These are phyloP conservation scores for Geranomyces michiganensis DNA, from an alignment of 192 early-diverging fungal genomes.

Conservation along the genomic window DNA sequence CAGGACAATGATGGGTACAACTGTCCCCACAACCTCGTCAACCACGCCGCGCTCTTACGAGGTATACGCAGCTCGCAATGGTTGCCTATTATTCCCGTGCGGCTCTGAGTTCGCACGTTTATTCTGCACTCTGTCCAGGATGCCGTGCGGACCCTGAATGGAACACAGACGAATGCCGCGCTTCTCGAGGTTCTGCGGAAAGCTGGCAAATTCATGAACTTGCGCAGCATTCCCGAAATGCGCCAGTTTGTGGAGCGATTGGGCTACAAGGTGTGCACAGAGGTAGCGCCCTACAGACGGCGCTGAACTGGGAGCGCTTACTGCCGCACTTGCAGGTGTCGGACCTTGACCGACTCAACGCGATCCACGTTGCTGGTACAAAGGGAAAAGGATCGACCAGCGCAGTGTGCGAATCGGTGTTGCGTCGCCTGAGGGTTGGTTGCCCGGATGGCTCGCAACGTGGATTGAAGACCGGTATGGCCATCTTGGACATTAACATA, in stretches of 20 bases:
- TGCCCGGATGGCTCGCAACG: not conserved
- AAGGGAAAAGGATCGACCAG: constrained; percentile 89
- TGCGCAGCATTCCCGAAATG: constrained; percentile 68
- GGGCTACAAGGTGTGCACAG: constrained; percentile 71
- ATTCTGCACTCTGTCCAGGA: constrained; percentile 48
- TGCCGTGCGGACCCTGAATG: constrained; percentile 79
- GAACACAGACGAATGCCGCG: constrained; percentile 82
- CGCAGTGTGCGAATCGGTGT: constrained; percentile 79
- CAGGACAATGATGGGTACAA: no score
- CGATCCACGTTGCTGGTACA: constrained; percentile 85
- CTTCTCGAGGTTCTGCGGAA: constrained; percentile 69
- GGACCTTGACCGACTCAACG: constrained; percentile 73
- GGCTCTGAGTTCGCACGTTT: no score
- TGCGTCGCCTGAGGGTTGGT: constrained; percentile 46
- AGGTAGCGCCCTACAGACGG: not conserved
- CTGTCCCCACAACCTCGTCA: no score
- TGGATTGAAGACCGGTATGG: constrained; percentile 1
- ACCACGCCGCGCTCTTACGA: no score
- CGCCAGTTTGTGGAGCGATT: constrained; percentile 62
- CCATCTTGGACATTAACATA: not conserved
- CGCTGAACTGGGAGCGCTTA: not conserved
- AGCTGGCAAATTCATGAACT: constrained; percentile 63
- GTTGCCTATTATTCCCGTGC: no score
- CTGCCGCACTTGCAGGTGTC: constrained; percentile 36
- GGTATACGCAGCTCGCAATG: no score